Conservation (phyloP, 345 rosid genomes). For the Ceriops tagal region DNA sequence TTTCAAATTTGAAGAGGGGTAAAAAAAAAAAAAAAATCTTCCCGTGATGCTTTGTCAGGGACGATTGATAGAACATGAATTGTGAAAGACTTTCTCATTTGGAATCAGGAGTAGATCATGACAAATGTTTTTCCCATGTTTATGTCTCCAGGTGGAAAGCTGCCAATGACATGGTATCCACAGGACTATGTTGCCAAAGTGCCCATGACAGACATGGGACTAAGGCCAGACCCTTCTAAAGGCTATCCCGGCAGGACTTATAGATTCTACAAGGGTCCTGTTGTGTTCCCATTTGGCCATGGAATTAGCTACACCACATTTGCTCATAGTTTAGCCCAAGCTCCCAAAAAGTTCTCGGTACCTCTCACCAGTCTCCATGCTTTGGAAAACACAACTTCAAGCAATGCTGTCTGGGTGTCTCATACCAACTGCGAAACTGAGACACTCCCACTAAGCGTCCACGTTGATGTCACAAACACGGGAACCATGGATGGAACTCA, state of each 20-base stretch:
- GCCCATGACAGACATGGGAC: conserved; percentile 33
- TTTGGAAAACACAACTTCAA: conserved; percentile 35
- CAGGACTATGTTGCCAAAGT: conserved; percentile 26
- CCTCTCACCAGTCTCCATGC: conserved; percentile 34
- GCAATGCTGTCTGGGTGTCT: conserved; percentile 37
- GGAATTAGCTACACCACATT: conserved; percentile 70
- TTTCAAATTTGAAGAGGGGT: not conserved
- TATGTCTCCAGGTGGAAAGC: conserved; percentile 26
- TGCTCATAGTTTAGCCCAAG: conserved; percentile 39
- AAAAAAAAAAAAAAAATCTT: not conserved
- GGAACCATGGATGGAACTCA: conserved; percentile 72
- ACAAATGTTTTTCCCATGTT: not conserved
- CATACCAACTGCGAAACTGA: conserved; percentile 55
- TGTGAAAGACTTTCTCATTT: not conserved
- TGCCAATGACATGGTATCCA: conserved; percentile 39
- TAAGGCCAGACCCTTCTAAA: conserved; percentile 24
- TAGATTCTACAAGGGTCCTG: conserved; percentile 88
- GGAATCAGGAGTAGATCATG: too few relatives aligned
- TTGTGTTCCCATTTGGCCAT: conserved; percentile 74
- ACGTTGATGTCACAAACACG: conserved; percentile 61
- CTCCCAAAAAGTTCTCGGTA: conserved; percentile 41
- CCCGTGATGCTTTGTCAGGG: not conserved
- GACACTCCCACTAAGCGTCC: conserved; percentile 35
- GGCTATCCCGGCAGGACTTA: conserved; percentile 33
- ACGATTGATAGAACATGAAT: not conserved